Evolutionary conservation across 2,329 filamentous ascomycete genomes (phyloP).

Genomic region (Ophiostoma populinum): DNA sequence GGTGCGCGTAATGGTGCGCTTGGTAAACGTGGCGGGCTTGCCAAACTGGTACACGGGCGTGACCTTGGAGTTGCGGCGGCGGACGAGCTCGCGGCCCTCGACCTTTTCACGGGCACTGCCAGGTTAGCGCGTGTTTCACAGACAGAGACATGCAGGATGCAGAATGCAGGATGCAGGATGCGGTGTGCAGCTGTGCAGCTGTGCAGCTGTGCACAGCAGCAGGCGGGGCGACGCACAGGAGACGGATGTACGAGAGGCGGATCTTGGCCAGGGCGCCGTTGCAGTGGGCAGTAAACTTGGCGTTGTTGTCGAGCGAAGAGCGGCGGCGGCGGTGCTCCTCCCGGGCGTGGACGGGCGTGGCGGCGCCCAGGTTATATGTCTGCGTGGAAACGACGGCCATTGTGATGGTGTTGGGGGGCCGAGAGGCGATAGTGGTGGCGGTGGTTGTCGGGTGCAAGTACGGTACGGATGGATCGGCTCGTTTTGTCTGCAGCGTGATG

Average conservation of each 20-base stretch:
- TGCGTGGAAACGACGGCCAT: no score
- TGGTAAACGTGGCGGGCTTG: slow-evolving; percentile 15
- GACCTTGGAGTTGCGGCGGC: slow-evolving; percentile 15
- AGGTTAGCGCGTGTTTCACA: background rate
- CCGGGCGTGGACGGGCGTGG: slow-evolving; percentile 3
- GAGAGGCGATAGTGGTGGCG: no score
- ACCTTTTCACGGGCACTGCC: slow-evolving; percentile 11
- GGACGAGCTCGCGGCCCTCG: slow-evolving; percentile 9
- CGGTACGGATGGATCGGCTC: no score
- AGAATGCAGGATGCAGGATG: no score
- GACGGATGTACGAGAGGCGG: slow-evolving; percentile 25
- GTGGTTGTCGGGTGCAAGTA: no score
- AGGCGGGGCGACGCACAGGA: no score
- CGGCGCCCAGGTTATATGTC: slow-evolving; percentile 7
- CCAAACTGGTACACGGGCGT: slow-evolving; percentile 8
- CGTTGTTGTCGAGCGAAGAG: slow-evolving; percentile 10
- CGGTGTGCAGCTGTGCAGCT: no score
- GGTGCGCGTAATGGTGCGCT: slow-evolving; percentile 17
- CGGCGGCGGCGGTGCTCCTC: background rate
- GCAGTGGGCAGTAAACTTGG: slow-evolving; percentile 23
- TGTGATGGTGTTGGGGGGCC: no score
- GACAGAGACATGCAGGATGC: background rate
- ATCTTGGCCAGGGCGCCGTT: slow-evolving; percentile 26
- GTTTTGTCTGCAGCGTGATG: no score
- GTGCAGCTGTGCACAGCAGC: no score